These are phyloP conservation scores for Dactylella cylindrospora DNA, from an alignment of 2,329 filamentous ascomycete genomes.

Conservation along the genomic window DNA sequence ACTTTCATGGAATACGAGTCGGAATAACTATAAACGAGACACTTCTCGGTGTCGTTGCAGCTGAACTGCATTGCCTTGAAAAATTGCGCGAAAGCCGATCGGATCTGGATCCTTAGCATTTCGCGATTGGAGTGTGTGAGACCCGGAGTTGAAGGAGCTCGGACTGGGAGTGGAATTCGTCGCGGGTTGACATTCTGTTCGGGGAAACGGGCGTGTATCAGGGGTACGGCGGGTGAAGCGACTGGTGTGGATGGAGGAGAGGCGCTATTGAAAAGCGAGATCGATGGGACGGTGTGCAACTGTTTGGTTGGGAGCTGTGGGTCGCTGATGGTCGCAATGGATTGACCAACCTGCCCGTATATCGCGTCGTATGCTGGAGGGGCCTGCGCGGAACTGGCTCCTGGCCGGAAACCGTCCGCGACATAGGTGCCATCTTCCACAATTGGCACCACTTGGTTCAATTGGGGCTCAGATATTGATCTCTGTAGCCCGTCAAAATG, in stretches of 20 bases:
- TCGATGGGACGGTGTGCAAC: slow-evolving; percentile 25
- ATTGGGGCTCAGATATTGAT: too few relatives aligned
- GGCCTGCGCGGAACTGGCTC: slow-evolving; percentile 12
- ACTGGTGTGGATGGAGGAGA: slow-evolving; percentile 17
- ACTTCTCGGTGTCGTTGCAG: slow-evolving; percentile 39
- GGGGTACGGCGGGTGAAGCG: slow-evolving; percentile 5
- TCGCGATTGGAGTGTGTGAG: slow-evolving; percentile 28
- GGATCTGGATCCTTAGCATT: slow-evolving; percentile 21
- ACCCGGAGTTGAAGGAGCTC: slow-evolving; percentile 28
- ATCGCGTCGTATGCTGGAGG: slow-evolving; percentile 36
- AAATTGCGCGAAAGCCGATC: slow-evolving; percentile 32
- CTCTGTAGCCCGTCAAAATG: too few relatives aligned
- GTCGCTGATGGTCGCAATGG: slow-evolving; percentile 3
- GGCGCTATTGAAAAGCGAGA: slow-evolving; percentile 28
- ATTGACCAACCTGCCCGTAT: slow-evolving; percentile 20
- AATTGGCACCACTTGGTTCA: too few relatives aligned
- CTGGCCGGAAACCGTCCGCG: slow-evolving; percentile 29
- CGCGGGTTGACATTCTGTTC: slow-evolving; percentile 25
- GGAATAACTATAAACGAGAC: slow-evolving; percentile 31
- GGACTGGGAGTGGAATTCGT: slow-evolving; percentile 18
- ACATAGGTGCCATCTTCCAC: slow-evolving; percentile 33
- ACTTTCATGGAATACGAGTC: slow-evolving; percentile 28
- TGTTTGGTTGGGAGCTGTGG: slow-evolving; percentile 23
- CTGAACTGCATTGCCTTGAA: slow-evolving; percentile 37
- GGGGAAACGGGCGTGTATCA: slow-evolving; percentile 29